Evolutionary conservation across 73 alveolate genomes (phyloP).

Genomic region (Blepharisma stoltei): DNA sequence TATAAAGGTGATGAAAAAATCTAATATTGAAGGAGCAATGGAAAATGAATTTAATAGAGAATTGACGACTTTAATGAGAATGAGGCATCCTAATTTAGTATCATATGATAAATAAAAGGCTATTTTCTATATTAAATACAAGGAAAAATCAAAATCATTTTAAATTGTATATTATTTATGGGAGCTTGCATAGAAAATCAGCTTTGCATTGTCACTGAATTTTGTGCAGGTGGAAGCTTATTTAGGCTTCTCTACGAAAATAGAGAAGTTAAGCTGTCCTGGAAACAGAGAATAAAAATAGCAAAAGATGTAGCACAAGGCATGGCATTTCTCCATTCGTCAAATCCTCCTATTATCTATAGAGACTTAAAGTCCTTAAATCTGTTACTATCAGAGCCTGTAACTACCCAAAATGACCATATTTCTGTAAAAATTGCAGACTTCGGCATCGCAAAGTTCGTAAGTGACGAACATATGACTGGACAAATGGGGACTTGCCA

Average conservation of each 20-base stretch:
- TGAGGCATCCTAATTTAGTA: conserved; percentile 67
- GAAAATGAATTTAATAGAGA: conserved; percentile 84
- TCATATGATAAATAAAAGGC: conserved; percentile 76
- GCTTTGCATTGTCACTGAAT: conserved; percentile 63
- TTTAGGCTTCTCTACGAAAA: conserved; percentile 48
- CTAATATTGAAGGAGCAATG: conserved; percentile 30
- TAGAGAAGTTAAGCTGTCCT: conserved; percentile 43
- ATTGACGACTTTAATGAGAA: conserved; percentile 36
- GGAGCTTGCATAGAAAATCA: conserved; percentile 91
- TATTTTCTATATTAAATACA: conserved; percentile 53
- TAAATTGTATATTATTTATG: too few species aligned
- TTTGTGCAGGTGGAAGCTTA: conserved; percentile 63
- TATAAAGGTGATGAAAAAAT: conserved; percentile 79
- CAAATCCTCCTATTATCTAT: conserved; percentile 77
- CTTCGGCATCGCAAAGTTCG: conserved; percentile 95
- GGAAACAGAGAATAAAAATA: conserved; percentile 59
- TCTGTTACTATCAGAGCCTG: conserved; percentile 61
- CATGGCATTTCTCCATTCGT: conserved; percentile 80
- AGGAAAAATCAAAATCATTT: too few species aligned
- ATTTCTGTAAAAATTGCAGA: conserved; percentile 93
- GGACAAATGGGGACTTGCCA: conserved; percentile 95
- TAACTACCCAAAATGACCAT: conserved; percentile 73
- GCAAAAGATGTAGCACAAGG: conserved; percentile 85
- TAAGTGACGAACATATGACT: conserved; percentile 86
- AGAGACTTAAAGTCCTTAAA: conserved; percentile 86